Percentiles rank a stretch among this genome's conserved stretches.
These are phyloP conservation scores for Nasturtium officinale DNA, from an alignment of 345 rosid genomes.

Conservation along the genomic window DNA sequence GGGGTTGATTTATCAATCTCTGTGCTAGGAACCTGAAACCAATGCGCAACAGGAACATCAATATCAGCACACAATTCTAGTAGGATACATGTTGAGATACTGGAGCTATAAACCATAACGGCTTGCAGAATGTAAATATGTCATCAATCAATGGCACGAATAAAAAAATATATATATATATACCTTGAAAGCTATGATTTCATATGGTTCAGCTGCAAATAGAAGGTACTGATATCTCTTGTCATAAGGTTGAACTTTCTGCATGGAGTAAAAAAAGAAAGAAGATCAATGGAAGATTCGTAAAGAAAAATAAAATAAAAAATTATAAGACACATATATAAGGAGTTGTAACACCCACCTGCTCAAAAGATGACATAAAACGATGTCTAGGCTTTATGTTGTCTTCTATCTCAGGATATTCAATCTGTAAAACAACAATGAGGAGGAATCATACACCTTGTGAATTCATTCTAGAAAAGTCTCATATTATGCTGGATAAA, in stretches of 20 bases:
- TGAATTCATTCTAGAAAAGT: not conserved
- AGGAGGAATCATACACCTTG: not conserved
- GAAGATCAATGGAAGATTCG: not conserved
- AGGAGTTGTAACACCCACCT: slow-evolving; percentile 49
- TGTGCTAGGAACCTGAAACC: slow-evolving; percentile 92
- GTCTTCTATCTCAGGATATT: slow-evolving; percentile 98
- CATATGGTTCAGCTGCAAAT: slow-evolving; percentile 97
- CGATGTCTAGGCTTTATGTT: slow-evolving; percentile 83
- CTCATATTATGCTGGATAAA: not conserved
- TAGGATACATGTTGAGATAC: slow-evolving; percentile 12
- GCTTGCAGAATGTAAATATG: slow-evolving; percentile 2
- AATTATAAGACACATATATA: not conserved
- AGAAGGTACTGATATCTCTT: slow-evolving; percentile 91
- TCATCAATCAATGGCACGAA: not conserved
- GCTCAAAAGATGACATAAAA: slow-evolving; percentile 96
- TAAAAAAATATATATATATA: not conserved
- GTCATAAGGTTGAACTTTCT: slow-evolving; percentile 85
- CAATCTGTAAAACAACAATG: slow-evolving; percentile 56
- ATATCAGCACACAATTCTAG: slow-evolving; percentile 1
- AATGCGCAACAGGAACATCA: not conserved
- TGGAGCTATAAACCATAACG: not conserved
- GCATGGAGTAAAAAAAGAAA: slow-evolving; percentile 23
- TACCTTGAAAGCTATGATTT: slow-evolving; percentile 95
- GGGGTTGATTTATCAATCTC: slow-evolving; percentile 97
- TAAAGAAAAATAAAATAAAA: not conserved